Conservation (phyloP, 768 basidiomycete genomes). For the Guyanaporus albipodus region DNA sequence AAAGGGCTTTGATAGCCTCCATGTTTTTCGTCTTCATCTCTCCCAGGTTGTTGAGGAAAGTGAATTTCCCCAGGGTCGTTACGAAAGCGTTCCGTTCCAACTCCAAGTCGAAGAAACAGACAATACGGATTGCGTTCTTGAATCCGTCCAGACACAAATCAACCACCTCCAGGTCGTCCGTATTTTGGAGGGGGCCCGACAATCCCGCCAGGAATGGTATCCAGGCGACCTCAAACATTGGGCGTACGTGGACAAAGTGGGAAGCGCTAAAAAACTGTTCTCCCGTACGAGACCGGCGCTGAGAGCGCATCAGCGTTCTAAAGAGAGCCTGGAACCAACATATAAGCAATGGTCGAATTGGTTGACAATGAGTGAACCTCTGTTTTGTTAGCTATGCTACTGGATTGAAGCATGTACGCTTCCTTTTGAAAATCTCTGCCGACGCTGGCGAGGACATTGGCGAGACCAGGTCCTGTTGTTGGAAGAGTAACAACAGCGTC, state of each 20-base stretch:
- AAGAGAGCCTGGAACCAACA: conserved; percentile 68
- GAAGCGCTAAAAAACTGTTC: conserved; percentile 97
- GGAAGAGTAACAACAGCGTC: conserved; percentile 49
- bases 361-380: conserved; percentile 52
- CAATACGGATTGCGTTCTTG: conserved; percentile 94
- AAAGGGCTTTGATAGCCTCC: conserved; percentile 93
- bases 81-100: conserved; percentile 98
- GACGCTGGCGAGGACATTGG: conserved; percentile 79
- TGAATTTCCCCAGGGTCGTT: conserved; percentile 93
- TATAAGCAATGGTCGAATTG: neutral
- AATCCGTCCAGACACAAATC: conserved; percentile 93
- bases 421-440: conserved; percentile 95
- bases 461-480: conserved; percentile 63
- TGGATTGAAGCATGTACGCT: conserved; percentile 92
- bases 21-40: conserved; percentile 99
- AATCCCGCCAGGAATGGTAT: conserved; percentile 95
- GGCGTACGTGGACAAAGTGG: conserved; percentile 91
- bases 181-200: conserved; percentile 91
- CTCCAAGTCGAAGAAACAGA: conserved; percentile 95
- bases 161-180: conserved; percentile 90
- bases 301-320: conserved; percentile 86
- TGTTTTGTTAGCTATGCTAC: conserved; percentile 94
- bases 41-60: conserved; percentile 93
- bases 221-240: conserved; percentile 99
- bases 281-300: conserved; percentile 72